Percentiles rank a stretch among this genome's conserved stretches.
phyloP scores from a whole-genome alignment of 139 green algal genomes.

The Micromonas commoda region DNA sequence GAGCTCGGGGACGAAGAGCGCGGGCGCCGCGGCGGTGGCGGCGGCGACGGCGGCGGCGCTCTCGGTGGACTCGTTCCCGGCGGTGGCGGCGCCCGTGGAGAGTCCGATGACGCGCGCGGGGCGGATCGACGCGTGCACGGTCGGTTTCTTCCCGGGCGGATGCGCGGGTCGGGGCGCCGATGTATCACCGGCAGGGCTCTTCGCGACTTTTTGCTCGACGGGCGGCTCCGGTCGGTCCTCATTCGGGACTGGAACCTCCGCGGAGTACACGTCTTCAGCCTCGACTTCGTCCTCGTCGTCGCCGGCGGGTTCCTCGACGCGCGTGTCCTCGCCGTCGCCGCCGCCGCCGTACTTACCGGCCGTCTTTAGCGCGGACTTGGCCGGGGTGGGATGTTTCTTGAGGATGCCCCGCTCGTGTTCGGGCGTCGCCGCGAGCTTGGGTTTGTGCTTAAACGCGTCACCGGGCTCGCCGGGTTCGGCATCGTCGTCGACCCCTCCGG shows the following conservation, averaged over 20 bases:
- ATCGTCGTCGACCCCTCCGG: neutral
- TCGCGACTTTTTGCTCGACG: no score
- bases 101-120: neutral
- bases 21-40: no score
- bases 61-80: neutral
- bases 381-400: neutral
- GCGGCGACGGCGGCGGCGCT: neutral
- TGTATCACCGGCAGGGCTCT: no score
- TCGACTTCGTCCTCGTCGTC: neutral
- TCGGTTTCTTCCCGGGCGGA: neutral
- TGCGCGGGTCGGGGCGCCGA: no score
- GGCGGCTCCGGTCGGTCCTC: no score
- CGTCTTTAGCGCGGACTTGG: neutral
- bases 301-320: neutral
- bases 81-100: no score
- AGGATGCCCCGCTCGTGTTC: neutral
- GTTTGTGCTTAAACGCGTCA: neutral
- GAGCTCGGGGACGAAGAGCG: neutral
- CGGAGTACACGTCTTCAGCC: neutral
- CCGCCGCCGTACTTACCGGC: neutral
- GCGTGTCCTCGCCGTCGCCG: neutral
- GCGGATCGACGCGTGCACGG: neutral
- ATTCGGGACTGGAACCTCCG: neutral
- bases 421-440: neutral
- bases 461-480: neutral